Evolutionary conservation across 768 basidiomycete genomes (phyloP).

Genomic region (Kwoniella dejecticola): DNA sequence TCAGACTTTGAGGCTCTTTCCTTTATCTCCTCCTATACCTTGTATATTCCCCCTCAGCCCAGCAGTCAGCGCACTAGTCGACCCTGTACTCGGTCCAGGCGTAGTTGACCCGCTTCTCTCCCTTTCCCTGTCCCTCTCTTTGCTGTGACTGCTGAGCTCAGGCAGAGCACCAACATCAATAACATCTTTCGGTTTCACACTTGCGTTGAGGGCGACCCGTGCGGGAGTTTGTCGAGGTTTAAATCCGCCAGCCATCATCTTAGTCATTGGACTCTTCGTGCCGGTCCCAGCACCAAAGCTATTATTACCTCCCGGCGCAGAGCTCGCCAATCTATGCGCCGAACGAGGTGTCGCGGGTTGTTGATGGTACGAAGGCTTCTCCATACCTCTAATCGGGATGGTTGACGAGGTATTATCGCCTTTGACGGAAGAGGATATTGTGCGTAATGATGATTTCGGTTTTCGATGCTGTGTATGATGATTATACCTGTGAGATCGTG

Average conservation of each 20-base stretch:
- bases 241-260: slow-evolving; percentile 36
- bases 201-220: slow-evolving; percentile 20
- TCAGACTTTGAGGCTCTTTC: slow-evolving; percentile 31
- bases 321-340: slow-evolving; percentile 29
- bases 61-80: slow-evolving; percentile 20
- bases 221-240: slow-evolving; percentile 31
- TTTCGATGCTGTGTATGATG: slow-evolving; percentile 26
- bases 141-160: neutral
- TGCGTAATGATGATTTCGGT: slow-evolving; percentile 23
- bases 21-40: slow-evolving; percentile 19
- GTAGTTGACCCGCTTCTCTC: slow-evolving; percentile 24
- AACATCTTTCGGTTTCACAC: neutral
- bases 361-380: slow-evolving; percentile 11
- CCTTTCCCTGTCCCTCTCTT: neutral
- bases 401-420: slow-evolving; percentile 24
- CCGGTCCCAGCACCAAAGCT: neutral
- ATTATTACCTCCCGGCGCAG: slow-evolving; percentile 18
- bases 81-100: slow-evolving; percentile 12
- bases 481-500: slow-evolving; percentile 11
- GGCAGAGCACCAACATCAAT: too few species aligned
- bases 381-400: slow-evolving; percentile 49
- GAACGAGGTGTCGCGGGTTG: slow-evolving; percentile 25
- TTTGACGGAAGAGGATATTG: neutral
- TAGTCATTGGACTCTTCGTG: slow-evolving; percentile 34
- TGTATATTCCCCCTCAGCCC: slow-evolving; percentile 16